These are phyloP conservation scores for Asterophora parasitica DNA, from an alignment of 768 basidiomycete genomes.

Conservation along the genomic window DNA sequence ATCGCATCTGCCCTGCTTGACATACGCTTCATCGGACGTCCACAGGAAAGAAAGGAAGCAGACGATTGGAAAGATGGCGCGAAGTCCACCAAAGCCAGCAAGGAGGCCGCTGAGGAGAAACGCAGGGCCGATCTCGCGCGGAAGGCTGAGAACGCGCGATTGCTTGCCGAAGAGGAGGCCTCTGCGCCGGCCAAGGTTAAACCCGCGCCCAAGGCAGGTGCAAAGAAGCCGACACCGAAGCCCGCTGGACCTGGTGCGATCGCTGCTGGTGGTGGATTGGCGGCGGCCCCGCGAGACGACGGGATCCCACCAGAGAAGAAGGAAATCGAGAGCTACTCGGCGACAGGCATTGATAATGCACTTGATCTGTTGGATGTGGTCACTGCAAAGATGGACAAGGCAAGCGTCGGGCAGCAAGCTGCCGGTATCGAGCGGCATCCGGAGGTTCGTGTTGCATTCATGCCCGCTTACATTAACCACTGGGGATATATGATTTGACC, in stretches of 20 bases:
- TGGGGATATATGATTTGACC: neutral
- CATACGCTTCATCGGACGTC: neutral
- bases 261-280: conserved; percentile 61
- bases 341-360: conserved; percentile 88
- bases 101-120: conserved; percentile 77
- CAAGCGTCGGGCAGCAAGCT: conserved; percentile 82
- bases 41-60: conserved; percentile 69
- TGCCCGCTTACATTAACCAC: neutral
- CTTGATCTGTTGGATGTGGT: conserved; percentile 86
- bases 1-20: neutral
- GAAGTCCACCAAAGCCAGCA: conserved; percentile 56
- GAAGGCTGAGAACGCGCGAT: conserved; percentile 80
- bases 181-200: conserved; percentile 53
- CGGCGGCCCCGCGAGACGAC: conserved; percentile 18
- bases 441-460: conserved; percentile 52
- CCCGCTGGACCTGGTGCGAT: conserved; percentile 85
- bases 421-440: conserved; percentile 87
- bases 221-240: conserved; percentile 53
- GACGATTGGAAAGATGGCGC: conserved; percentile 59
- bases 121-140: conserved; percentile 76
- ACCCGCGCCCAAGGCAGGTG: conserved; percentile 55
- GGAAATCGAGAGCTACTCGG: conserved; percentile 65
- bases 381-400: conserved; percentile 90
- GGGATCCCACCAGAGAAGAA: conserved; percentile 22
- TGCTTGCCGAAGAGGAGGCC: conserved; percentile 88